These are phyloP conservation scores for Trametes maxima DNA, from an alignment of 768 basidiomycete genomes.

Conservation along the genomic window DNA sequence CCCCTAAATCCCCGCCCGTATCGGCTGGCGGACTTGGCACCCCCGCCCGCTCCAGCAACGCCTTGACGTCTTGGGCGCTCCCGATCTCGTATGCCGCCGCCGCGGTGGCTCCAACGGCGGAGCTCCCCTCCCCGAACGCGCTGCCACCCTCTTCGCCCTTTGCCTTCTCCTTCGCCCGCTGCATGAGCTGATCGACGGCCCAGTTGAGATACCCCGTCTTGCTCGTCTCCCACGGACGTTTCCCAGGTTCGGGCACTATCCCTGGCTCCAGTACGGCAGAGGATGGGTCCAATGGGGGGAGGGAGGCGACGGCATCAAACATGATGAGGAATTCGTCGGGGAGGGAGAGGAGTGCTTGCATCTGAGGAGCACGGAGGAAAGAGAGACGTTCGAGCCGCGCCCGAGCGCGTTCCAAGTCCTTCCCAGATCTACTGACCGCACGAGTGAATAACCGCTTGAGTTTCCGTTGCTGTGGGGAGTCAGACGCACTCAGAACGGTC, in stretches of 20 bases:
- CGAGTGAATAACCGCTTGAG: constrained; percentile 58
- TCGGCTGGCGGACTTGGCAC: neutral
- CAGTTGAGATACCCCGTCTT: constrained; percentile 77
- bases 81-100: constrained; percentile 25
- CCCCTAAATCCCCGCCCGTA: neutral
- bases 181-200: constrained; percentile 63
- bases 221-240: constrained; percentile 77
- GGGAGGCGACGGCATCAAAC: constrained; percentile 50
- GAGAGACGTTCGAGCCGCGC: constrained; percentile 44
- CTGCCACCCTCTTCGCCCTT: constrained; percentile 15
- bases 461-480: constrained; percentile 58
- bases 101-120: constrained; percentile 24
- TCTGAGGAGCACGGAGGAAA: constrained; percentile 45
- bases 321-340: constrained; percentile 45
- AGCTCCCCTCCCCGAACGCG: constrained; percentile 24
- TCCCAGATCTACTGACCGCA: constrained; percentile 50
- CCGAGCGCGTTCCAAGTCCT: constrained; percentile 50
- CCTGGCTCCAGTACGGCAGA: constrained; percentile 16
- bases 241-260: constrained; percentile 53
- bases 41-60: constrained; percentile 17
- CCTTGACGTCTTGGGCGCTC: constrained; percentile 28
- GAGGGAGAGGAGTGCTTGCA: constrained; percentile 43
- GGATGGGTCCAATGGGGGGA: constrained; percentile 42
- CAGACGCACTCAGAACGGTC: neutral
- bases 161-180: constrained; percentile 31